Evolutionary conservation across 1,284 basidiomycete genomes (phyloP), one percentile per base, ranked within the genome.

Genomic region (Cutaneotrichosporon arboriforme): DNA sequence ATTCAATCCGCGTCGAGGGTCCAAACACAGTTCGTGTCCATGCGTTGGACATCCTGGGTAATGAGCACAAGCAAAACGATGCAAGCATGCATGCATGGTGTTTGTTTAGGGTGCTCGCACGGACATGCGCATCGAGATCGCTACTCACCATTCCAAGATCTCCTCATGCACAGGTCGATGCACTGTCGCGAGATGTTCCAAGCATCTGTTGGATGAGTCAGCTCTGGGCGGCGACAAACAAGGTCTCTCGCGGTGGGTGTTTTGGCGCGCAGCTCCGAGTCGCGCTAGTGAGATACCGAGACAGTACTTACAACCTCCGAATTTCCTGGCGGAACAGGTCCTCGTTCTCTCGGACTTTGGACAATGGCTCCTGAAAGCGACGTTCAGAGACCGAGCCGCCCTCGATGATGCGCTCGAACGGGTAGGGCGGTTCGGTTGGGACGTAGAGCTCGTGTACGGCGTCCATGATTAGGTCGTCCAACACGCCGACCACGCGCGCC

Each of bases 381-480:
- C 31, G 21, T 7, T 31, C 37, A 9, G 47, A 49, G 37, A 38
- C 23, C 18, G 47, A 37, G 33, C 47, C 47, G 38, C 37, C 47
- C 26, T 49, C 39, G 17, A 49, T 33, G 14, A 49, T 49, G 23
- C 47, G 47, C 15, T 49, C 31, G 47, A 49, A 49, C 15, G 37
- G 8, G 20, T 49, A 49, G 7, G 47, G 47, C 12, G 47, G 37
- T 4, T 23, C 26, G 17, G 26, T 18, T 14, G 26, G 37, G 5
- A 34, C 42, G 31, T 20, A 37, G 35, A 51, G 20, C 17, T 44
- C 42, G 42, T 44, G 42, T 4, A 51, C 41, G n/a, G 37, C 34
- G 13, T 51, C 49, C 10, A 51, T 5, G n/a, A 34, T 34, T n/a
- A 51, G 43, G 42, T 51, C 49, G 41, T 51, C 49, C 12, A 51